These are phyloP conservation scores for Staphylotrichum tortipilum DNA, from an alignment of 495 filamentous ascomycete genomes.

Conservation along the genomic window DNA sequence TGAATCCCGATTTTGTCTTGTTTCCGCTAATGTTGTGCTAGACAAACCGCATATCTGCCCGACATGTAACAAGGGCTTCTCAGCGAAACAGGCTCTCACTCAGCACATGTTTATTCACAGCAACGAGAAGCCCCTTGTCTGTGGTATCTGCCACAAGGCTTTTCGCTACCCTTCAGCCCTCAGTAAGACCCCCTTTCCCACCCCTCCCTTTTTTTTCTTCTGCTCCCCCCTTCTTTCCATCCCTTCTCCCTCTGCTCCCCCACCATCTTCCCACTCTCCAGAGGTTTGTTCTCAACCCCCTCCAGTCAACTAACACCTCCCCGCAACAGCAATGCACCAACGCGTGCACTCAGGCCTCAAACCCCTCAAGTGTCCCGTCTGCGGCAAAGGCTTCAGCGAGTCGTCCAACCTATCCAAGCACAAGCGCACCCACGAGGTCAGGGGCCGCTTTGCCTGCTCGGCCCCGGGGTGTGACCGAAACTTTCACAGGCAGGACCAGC, in stretches of 20 bases:
- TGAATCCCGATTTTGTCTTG: background rate
- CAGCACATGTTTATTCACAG: constrained; percentile 55
- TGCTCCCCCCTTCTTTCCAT: too few species aligned
- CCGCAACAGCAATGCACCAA: constrained; percentile 45
- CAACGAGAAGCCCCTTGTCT: constrained; percentile 51
- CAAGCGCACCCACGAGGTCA: constrained; percentile 41
- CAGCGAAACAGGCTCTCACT: constrained; percentile 50
- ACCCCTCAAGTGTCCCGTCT: constrained; percentile 40
- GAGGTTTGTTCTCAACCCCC: too few species aligned
- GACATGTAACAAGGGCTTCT: constrained; percentile 47
- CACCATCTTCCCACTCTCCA: too few species aligned
- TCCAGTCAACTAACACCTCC: background rate
- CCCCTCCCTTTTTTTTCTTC: too few species aligned
- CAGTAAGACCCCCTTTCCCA: too few species aligned
- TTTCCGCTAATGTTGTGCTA: constrained; percentile 18
- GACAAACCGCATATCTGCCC: constrained; percentile 51
- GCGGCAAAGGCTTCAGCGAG: constrained; percentile 44
- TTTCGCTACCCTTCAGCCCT: constrained; percentile 50
- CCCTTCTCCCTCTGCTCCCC: too few species aligned
- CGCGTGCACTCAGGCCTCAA: constrained; percentile 46
- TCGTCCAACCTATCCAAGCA: constrained; percentile 51
- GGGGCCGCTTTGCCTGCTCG: constrained; percentile 40
- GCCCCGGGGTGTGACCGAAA: constrained; percentile 40
- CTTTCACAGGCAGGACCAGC: constrained; percentile 50
- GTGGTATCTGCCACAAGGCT: constrained; percentile 42